Percentiles rank a stretch among this genome's conserved stretches.
Evolutionary conservation across 2,329 filamentous ascomycete genomes (phyloP).

Genomic region (Dactylellina sp.): DNA sequence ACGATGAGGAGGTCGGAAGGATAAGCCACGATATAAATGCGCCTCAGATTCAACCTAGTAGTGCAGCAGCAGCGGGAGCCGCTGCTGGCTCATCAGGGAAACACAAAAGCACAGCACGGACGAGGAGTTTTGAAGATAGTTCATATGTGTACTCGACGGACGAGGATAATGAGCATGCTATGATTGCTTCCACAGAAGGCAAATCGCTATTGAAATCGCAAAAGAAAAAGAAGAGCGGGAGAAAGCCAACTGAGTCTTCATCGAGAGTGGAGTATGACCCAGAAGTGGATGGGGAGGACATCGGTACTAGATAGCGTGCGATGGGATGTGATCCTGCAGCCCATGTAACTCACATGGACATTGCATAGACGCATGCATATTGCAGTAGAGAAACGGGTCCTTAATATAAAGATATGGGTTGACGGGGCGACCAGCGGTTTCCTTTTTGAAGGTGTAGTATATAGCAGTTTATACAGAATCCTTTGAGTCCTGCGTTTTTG

Average conservation of each 20-base stretch:
- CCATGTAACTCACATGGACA: no score
- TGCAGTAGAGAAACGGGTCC: neutral
- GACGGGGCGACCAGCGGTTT: neutral
- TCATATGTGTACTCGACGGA: constrained; percentile 53
- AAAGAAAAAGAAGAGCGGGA: constrained; percentile 15
- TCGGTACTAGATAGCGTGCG: constrained; percentile 4
- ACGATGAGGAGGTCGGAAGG: constrained; percentile 19
- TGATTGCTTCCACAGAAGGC: constrained; percentile 9
- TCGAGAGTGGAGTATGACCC: constrained; percentile 46
- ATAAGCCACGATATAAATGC: constrained; percentile 34
- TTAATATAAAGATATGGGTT: constrained; percentile 2
- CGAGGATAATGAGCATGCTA: constrained; percentile 45
- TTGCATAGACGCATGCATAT: neutral
- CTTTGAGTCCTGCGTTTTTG: constrained; percentile 5
- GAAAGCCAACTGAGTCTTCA: constrained; percentile 2
- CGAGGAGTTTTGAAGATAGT: constrained; percentile 47
- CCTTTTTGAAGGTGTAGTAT: neutral
- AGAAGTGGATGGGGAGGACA: constrained; percentile 44
- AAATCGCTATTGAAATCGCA: constrained; percentile 23
- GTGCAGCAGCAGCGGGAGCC: constrained; percentile 23
- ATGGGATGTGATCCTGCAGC: neutral
- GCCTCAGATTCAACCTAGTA: constrained; percentile 41
- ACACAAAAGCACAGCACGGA: constrained; percentile 22
- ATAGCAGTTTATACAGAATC: neutral
- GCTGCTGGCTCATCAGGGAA: neutral